phyloP scores from a whole-genome alignment of 2,329 filamentous ascomycete genomes.

The Trichoderma sp. region DNA sequence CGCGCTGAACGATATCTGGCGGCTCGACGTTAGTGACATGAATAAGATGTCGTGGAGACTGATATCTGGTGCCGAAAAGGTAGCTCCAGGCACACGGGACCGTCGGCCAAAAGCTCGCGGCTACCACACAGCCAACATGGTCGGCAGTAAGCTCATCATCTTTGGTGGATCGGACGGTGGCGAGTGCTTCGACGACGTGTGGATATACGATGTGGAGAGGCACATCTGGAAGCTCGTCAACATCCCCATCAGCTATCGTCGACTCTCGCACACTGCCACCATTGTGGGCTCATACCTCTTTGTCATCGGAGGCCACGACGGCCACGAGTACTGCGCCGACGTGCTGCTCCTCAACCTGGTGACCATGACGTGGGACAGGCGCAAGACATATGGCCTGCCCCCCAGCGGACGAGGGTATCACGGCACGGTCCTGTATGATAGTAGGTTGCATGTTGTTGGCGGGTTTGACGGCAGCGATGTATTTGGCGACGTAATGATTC shows the following conservation, averaged over 20 bases:
- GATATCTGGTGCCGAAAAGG: slow-evolving; percentile 55
- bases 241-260: slow-evolving; percentile 64
- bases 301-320: slow-evolving; percentile 71
- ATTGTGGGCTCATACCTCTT: slow-evolving; percentile 73
- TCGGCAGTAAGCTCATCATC: slow-evolving; percentile 72
- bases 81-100: slow-evolving; percentile 39
- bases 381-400: slow-evolving; percentile 65
- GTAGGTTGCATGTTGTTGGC: slow-evolving; percentile 65
- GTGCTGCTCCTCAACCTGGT: slow-evolving; percentile 70
- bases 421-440: slow-evolving; percentile 67
- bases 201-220: slow-evolving; percentile 71
- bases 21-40: slow-evolving; percentile 69
- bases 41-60: slow-evolving; percentile 71
- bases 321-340: slow-evolving; percentile 70
- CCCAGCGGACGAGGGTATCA: slow-evolving; percentile 70
- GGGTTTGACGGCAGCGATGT: slow-evolving; percentile 71
- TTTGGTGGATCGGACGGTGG: slow-evolving; percentile 71
- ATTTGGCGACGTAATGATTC: slow-evolving; percentile 68
- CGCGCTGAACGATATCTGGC: slow-evolving; percentile 72
- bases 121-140: slow-evolving; percentile 75
- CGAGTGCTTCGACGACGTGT: slow-evolving; percentile 74
- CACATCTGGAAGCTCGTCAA: slow-evolving; percentile 62
- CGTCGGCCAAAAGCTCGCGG: slow-evolving; percentile 65
- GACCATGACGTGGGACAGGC: slow-evolving; percentile 73
- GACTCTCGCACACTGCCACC: slow-evolving; percentile 69